Percentiles rank a stretch among this genome's conserved stretches.
phyloP scores from a whole-genome alignment of 306 rosid genomes.

The Cucumis melo region DNA sequence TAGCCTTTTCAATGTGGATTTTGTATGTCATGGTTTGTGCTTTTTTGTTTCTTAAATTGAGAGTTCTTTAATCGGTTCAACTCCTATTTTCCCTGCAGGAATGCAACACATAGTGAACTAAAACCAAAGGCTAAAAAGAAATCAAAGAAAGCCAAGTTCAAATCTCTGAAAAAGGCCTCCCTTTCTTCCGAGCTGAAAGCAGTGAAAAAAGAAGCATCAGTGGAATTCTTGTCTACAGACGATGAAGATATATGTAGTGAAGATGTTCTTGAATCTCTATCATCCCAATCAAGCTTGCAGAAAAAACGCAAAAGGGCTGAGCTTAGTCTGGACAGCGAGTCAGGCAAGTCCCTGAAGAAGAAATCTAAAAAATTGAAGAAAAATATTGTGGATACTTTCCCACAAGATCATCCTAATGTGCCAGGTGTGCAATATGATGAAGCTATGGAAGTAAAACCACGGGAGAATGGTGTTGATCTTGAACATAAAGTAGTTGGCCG shows the following conservation, averaged over 20 bases:
- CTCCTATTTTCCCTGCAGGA: conserved; percentile 26
- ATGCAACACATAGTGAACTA: conserved; percentile 34
- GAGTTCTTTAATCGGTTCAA: background rate
- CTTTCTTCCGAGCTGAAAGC: conserved; percentile 52
- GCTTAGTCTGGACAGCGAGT: conserved; percentile 26
- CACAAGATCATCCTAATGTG: conserved; percentile 40
- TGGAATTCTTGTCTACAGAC: conserved; percentile 51
- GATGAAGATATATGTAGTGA: conserved; percentile 40
- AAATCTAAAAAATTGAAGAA: conserved; percentile 74
- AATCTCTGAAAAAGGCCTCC: conserved; percentile 82
- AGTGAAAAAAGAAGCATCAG: conserved; percentile 40
- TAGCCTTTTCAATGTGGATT: background rate
- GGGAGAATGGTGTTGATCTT: conserved; percentile 34
- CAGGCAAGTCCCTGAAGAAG: conserved; percentile 41
- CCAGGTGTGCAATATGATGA: conserved; percentile 46
- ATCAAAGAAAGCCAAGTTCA: conserved; percentile 79
- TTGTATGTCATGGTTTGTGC: background rate
- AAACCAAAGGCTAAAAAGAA: conserved; percentile 83
- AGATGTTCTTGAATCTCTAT: conserved; percentile 30
- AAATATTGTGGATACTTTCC: conserved; percentile 31
- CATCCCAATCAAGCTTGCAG: conserved; percentile 39
- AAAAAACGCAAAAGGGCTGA: conserved; percentile 67
- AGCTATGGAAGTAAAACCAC: conserved; percentile 34
- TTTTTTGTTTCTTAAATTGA: background rate
- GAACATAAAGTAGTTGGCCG: conserved; percentile 61